Conservation (phyloP, 495 filamentous ascomycete species). For the Podospora pseudocomata region DNA sequence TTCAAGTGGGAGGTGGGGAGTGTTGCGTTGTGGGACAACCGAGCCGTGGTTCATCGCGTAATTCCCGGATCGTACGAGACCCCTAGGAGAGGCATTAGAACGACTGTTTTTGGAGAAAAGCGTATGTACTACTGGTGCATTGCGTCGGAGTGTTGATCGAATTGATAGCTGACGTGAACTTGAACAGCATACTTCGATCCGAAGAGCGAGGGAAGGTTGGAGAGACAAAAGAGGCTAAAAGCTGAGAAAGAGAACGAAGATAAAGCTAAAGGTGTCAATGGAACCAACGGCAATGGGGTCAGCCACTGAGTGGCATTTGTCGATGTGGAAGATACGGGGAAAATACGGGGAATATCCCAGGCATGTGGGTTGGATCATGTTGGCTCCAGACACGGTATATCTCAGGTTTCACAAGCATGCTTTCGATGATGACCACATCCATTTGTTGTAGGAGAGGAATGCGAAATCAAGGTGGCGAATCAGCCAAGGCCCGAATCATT, state of each 20-base stretch:
- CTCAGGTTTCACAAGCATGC: no score
- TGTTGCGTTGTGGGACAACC: conserved; percentile 56
- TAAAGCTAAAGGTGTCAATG: not conserved
- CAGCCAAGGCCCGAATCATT: not conserved
- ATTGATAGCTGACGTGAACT: not conserved
- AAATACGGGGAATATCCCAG: not conserved
- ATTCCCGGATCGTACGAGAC: conserved; percentile 51
- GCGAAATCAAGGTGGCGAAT: not conserved
- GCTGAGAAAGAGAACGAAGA: conserved; percentile 1
- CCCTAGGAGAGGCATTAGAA: conserved; percentile 46
- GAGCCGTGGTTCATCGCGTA: conserved; percentile 42
- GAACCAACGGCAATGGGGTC: not conserved
- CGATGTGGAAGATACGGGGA: no score
- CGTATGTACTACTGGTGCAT: conserved; percentile 35
- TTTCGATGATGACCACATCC: no score
- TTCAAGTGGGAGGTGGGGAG: conserved; percentile 56
- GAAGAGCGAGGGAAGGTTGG: conserved; percentile 45
- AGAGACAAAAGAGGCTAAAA: conserved; percentile 29
- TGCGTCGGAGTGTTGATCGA: not conserved
- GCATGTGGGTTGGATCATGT: no score
- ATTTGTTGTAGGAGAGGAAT: not conserved
- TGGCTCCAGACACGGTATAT: no score
- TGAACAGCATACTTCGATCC: conserved; percentile 46
- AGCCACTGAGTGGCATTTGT: not conserved
- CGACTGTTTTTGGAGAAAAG: conserved; percentile 55